phyloP scores from a whole-genome alignment of 192 early-diverging fungal genomes.

The Piromyces finnis region DNA sequence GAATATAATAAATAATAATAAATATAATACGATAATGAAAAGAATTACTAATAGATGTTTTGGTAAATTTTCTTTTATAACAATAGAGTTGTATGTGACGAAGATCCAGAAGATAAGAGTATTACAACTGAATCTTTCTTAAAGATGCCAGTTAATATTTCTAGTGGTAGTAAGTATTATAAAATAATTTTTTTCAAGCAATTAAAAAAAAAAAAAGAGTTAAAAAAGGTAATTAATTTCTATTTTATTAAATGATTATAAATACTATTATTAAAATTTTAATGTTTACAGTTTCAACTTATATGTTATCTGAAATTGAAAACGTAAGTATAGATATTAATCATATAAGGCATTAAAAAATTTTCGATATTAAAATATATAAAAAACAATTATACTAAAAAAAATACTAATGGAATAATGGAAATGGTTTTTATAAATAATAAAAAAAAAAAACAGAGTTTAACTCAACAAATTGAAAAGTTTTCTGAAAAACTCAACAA shows the following conservation, averaged over 20 bases:
- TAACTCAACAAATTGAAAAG: slow-evolving; percentile 81
- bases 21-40: no score
- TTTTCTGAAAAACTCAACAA: slow-evolving; percentile 61
- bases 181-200: background rate
- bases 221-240: no score
- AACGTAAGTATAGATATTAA: slow-evolving; percentile 18
- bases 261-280: no score
- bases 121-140: slow-evolving; percentile 49
- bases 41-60: no score
- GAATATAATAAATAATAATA: no score
- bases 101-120: slow-evolving; percentile 56
- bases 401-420: no score
- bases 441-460: slow-evolving; percentile 16
- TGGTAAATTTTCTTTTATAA: background rate
- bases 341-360: no score
- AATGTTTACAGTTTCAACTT: slow-evolving; percentile 55
- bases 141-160: slow-evolving; percentile 52
- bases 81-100: slow-evolving; percentile 49
- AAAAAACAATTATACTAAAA: no score
- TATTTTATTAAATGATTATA: no score
- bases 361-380: no score
- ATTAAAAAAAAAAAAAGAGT: no score
- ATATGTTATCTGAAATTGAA: slow-evolving; percentile 52
- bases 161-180: slow-evolving; percentile 15
- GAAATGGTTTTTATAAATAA: background rate